Evolutionary conservation across 257 asterid genomes (phyloP).

Genomic region (Dorcoceras hygrometricum): DNA sequence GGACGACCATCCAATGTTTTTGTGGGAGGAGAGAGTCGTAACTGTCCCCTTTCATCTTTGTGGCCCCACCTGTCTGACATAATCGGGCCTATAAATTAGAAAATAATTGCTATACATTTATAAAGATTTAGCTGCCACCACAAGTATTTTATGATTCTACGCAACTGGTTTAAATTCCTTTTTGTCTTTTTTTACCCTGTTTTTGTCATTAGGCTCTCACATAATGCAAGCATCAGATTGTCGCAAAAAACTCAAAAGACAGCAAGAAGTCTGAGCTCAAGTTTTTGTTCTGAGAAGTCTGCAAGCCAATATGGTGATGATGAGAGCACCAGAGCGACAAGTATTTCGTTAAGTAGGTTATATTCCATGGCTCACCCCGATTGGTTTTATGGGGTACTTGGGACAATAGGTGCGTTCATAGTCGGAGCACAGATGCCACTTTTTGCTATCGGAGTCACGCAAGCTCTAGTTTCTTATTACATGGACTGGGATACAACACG

Average conservation of each 20-base stretch:
- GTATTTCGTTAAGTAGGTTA: slow-evolving; percentile 56
- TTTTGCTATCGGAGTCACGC: slow-evolving; percentile 91
- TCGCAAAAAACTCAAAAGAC: slow-evolving; percentile 78
- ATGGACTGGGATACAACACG: slow-evolving; percentile 96
- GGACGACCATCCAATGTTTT: too few relatives aligned
- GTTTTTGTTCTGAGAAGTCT: slow-evolving; percentile 91
- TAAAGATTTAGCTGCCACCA: too few relatives aligned
- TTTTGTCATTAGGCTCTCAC: slow-evolving; percentile 58
- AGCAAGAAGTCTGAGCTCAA: slow-evolving; percentile 80
- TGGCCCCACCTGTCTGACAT: too few relatives aligned
- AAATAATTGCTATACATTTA: too few relatives aligned
- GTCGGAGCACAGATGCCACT: slow-evolving; percentile 98
- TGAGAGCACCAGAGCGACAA: slow-evolving; percentile 35
- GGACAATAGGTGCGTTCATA: slow-evolving; percentile 74
- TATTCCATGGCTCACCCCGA: slow-evolving; percentile 85
- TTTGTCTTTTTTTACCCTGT: too few relatives aligned
- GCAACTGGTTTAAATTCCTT: too few relatives aligned
- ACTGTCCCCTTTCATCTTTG: too few relatives aligned
- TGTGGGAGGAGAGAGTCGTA: too few relatives aligned
- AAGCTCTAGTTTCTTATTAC: slow-evolving; percentile 94
- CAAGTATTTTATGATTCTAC: too few relatives aligned
- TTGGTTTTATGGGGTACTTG: slow-evolving; percentile 76
- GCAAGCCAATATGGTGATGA: slow-evolving; percentile 57
- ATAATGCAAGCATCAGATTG: slow-evolving; percentile 68
- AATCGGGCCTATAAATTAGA: too few relatives aligned